Base-by-base conservation (phyloP, 768 basidiomycete species). In the Kwoniella dejecticola region DNA sequence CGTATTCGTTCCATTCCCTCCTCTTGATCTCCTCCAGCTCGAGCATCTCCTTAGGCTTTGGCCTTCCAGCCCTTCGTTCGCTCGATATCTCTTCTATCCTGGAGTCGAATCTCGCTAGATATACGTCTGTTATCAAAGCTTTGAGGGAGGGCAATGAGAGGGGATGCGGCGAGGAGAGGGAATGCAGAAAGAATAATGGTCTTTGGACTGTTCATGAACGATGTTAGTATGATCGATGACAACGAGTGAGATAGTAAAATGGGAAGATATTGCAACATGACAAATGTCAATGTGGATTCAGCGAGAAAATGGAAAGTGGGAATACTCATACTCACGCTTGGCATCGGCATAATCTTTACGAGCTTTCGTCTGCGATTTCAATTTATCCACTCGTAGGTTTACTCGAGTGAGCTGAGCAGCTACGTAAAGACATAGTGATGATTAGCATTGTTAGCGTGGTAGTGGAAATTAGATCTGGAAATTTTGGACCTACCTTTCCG, bases 371-470 rank as follows among this genome's bases (percentile, higher is more conserved):
- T 72, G 71, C 19, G 57, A 48, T 41, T 72, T 61, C 12, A 80
- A 67, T 67, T 80, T 80, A 8, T 67, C 62, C 19, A 71, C 69
- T 23, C 79, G 50, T 17, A 80, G 67, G n/a, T 71, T 57, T 36
- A 80, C 75, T 52, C 79, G 69, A 21, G 72, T 74, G 5, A 80
- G 67, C 57, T 80, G 79, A 11, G 73, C 72, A 45, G 77, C 79
- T 75, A 42, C 24, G 30, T 26, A 38, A 5, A 31, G 52, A 53
- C n/a, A 48, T 4, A 24, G 47, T n/a, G n/a, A n/a, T n/a, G n/a
- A n/a, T n/a, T n/a, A n/a, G n/a, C n/a, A n/a, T n/a, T n/a, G n/a
- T n/a, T n/a, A n/a, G n/a, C n/a, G n/a, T n/a, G 40, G 4, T 11
- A 33, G 24, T 19, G 36, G 52, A 50, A 21, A 45, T 17, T 33